Base-by-base conservation (phyloP, 495 filamentous ascomycete species). In the Clohesyomyces aquaticus region DNA sequence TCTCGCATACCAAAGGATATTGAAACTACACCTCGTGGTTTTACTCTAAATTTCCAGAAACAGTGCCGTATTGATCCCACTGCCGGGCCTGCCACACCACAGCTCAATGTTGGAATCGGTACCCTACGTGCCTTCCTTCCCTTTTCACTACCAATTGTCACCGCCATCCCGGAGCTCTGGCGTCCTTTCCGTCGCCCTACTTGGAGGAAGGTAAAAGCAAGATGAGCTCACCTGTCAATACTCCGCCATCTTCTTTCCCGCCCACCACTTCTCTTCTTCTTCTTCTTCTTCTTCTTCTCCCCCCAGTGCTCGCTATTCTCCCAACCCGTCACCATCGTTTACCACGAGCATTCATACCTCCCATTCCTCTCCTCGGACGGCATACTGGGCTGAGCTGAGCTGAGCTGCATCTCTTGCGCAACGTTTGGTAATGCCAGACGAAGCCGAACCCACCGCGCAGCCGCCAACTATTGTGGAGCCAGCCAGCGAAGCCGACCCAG, bases 251-350 rank as follows among this genome's bases (percentile, higher is more conserved):
- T n/a, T 32, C 8, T 35, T n/a, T 47, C 14, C 19, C 56, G 19
- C 18, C 56, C 32, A 38, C 32, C 32, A 14, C 14, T 14, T 38
- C 38, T 42, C 21, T 16, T 38, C 58, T 19, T 16, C n/a, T n/a
- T n/a, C n/a, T n/a, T n/a, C n/a, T n/a, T n/a, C n/a, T n/a, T n/a
- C n/a, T n/a, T n/a, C n/a, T n/a, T n/a, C n/a, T 9, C 23, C 38
- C 55, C 12, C 21, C 53, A 58, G 38, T 50, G 45, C 46, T 61
- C 58, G 32, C 35, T 53, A 48, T 61, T 6, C 19, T 56, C 12
- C 2, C 22, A 32, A 53, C 42, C 46, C 8, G n/a, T 25, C 41
- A 22, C 49, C 23, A 61, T 26, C 21, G 26, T 41, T 52, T 61
- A 52, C 8, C 35, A 6, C 58, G 23, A 21, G 4, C 48, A 61